Evolutionary conservation across 139 green algal species (phyloP).

Genomic region (Coccomyxa sp.): DNA sequence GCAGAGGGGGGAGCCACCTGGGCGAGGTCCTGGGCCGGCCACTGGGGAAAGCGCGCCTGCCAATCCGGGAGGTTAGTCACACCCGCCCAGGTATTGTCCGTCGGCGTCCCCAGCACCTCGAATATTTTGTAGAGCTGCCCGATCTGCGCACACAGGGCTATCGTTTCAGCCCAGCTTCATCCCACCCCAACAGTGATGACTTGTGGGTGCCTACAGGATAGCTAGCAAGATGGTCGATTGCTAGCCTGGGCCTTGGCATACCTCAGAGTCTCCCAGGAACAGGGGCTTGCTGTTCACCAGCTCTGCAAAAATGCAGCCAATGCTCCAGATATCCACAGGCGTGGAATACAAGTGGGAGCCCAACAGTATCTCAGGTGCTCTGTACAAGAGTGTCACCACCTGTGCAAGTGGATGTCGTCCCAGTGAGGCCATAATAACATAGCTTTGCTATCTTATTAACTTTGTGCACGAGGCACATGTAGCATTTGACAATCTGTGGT

Average conservation of each 20-base stretch:
- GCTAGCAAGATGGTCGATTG: background rate
- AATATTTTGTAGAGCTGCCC: constrained; percentile 74
- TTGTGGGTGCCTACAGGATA: background rate
- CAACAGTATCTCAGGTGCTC: constrained; percentile 88
- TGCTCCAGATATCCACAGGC: constrained; percentile 84
- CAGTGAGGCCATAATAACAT: too few species aligned
- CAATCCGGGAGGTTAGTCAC: constrained; percentile 62
- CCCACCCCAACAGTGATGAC: background rate
- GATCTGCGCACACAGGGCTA: constrained; percentile 30
- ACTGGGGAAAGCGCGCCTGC: constrained; percentile 69
- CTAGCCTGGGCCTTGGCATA: constrained; percentile 1
- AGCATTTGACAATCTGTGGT: background rate
- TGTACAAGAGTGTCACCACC: constrained; percentile 92
- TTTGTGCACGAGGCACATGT: background rate
- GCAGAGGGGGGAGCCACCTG: constrained; percentile 18
- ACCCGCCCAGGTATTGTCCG: constrained; percentile 49
- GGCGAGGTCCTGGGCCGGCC: constrained; percentile 31
- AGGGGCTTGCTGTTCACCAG: constrained; percentile 65
- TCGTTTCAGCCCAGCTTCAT: background rate
- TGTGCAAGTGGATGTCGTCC: constrained; percentile 5
- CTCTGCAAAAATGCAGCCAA: constrained; percentile 86
- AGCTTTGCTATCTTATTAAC: too few species aligned
- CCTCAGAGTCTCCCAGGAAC: constrained; percentile 73
- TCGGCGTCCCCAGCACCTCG: constrained; percentile 56
- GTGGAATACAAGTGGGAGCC: constrained; percentile 48